Conservation (phyloP, 352 stramenopile species). For the Chrysophaeum taylorii region DNA sequence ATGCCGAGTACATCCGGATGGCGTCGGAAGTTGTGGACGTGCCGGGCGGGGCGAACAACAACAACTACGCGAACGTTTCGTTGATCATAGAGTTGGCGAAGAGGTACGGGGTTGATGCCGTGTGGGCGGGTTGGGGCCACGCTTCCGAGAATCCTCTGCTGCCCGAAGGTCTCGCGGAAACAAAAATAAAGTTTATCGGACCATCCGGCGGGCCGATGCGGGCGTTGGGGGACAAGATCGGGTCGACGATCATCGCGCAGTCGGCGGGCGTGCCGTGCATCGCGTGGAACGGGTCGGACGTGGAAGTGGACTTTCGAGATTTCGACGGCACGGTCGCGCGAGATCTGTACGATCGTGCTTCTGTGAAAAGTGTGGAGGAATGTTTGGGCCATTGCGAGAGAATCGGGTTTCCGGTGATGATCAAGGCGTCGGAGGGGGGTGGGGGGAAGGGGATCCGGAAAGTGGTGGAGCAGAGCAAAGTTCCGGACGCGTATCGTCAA, state of each 20-base stretch:
- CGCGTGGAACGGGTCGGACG: constrained; percentile 92
- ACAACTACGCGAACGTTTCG: constrained; percentile 99
- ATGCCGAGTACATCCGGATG: constrained; percentile 99
- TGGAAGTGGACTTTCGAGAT: constrained; percentile 62
- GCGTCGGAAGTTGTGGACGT: constrained; percentile 98
- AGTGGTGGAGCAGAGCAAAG: constrained; percentile 60
- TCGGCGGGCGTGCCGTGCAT: constrained; percentile 96
- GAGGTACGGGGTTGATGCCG: constrained; percentile 86
- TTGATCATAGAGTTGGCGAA: constrained; percentile 94
- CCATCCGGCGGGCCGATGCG: constrained; percentile 93
- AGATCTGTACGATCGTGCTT: constrained; percentile 81
- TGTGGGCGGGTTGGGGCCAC: constrained; percentile 90
- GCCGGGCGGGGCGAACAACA: constrained; percentile 98
- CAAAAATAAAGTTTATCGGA: constrained; percentile 95
- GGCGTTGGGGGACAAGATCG: constrained; percentile 99
- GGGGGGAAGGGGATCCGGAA: constrained; percentile 98
- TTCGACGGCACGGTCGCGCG: constrained; percentile 56
- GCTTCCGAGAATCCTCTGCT: constrained; percentile 92
- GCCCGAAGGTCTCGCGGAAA: constrained; percentile 80
- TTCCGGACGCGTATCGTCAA: constrained; percentile 85
- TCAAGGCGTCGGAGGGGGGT: constrained; percentile 97
- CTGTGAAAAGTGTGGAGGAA: constrained; percentile 75
- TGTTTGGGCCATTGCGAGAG: constrained; percentile 78
- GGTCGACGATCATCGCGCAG: constrained; percentile 98
- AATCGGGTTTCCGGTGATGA: constrained; percentile 99